Conservation (phyloP, 1,139 yeast genomes). For the Taiozyma sp. region DNA sequence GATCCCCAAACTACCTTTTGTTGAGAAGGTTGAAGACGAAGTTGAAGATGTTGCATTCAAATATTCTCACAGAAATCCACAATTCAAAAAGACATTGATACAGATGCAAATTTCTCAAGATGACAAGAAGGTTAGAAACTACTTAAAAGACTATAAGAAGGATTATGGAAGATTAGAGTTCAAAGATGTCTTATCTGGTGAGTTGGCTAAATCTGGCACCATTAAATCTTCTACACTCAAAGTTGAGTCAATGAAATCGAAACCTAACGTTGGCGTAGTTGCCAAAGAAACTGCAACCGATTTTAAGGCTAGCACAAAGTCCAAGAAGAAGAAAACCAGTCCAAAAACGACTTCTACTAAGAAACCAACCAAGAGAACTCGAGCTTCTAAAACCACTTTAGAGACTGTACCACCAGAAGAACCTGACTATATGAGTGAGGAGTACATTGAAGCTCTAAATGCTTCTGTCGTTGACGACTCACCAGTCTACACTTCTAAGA, state of each 20-base stretch:
- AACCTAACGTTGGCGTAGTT: not conserved
- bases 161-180: slow-evolving; percentile 9
- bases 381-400: not conserved
- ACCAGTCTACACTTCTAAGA: not conserved
- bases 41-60: slow-evolving; percentile 2
- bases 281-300: not conserved
- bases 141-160: slow-evolving; percentile 11
- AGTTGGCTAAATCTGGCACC: not conserved
- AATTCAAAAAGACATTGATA: slow-evolving; percentile 22
- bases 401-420: not conserved
- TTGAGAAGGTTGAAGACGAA: slow-evolving; percentile 9
- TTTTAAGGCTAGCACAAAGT: not conserved
- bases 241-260: not conserved
- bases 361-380: not conserved
- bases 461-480: not conserved
- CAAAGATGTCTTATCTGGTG: slow-evolving; percentile 9
- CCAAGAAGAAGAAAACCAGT: not conserved
- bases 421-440: not conserved
- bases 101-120: slow-evolving; percentile 28
- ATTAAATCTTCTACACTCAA: not conserved
- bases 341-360: not conserved
- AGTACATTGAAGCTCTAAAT: not conserved
- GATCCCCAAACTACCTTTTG: slow-evolving; percentile 6
- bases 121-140: slow-evolving; percentile 25
- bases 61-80: slow-evolving; percentile 15